Conservation (phyloP, 2,329 filamentous ascomycete species). For the Penicillium sp. region DNA sequence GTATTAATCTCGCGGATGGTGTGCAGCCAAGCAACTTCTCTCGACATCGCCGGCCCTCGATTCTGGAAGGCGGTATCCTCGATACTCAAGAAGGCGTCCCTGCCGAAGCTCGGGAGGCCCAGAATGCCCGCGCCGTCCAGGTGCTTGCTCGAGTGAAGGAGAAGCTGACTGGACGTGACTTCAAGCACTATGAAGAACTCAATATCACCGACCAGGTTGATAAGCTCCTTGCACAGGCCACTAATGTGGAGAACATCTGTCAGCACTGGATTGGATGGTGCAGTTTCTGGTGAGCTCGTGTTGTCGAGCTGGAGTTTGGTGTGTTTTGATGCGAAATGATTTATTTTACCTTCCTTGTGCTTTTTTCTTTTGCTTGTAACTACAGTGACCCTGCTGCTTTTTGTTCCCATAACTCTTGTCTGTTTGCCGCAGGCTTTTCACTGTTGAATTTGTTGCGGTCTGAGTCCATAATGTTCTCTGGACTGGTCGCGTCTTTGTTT, state of each 20-base stretch:
- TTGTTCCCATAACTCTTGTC: conserved; percentile 5
- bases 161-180: conserved; percentile 92
- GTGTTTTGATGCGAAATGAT: conserved; percentile 26
- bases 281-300: conserved; percentile 76
- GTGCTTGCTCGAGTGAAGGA: conserved; percentile 90
- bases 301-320: conserved; percentile 23
- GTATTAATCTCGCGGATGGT: conserved; percentile 50
- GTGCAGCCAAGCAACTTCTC: conserved; percentile 65
- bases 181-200: conserved; percentile 81
- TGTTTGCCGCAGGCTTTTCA: not conserved
- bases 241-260: conserved; percentile 94
- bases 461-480: conserved; percentile 10
- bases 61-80: conserved; percentile 59
- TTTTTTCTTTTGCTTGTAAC: conserved; percentile 18
- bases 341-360: conserved; percentile 10
- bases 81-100: conserved; percentile 43
- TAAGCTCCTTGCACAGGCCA: conserved; percentile 91
- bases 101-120: conserved; percentile 65
- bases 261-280: conserved; percentile 99
- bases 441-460: not conserved
- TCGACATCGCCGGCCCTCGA: conserved; percentile 66
- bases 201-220: conserved; percentile 86
- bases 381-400: conserved; percentile 14
- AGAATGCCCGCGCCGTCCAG: conserved; percentile 90
- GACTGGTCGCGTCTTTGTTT: conserved; percentile 2